phyloP scores from a whole-genome alignment of 2,329 filamentous ascomycete species.

The Arthrobotrys musiformis region DNA sequence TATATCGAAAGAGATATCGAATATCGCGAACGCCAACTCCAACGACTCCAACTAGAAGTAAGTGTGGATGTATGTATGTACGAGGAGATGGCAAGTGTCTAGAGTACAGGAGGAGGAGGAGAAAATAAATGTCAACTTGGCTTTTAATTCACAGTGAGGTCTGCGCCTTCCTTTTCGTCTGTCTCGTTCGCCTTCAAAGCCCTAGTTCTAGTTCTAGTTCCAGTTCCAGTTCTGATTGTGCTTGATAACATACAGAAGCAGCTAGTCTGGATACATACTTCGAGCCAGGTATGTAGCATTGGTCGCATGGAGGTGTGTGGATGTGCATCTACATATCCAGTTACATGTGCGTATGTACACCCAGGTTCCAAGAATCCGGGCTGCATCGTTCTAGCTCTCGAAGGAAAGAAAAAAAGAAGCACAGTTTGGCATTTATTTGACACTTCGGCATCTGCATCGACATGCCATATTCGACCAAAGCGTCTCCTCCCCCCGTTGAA shows the following conservation, averaged over 20 bases:
- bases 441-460: conserved; percentile 40
- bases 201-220: no score
- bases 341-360: neutral
- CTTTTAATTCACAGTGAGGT: conserved; percentile 24
- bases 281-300: no score
- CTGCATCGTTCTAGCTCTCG: conserved; percentile 31
- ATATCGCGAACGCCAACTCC: conserved; percentile 2
- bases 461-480: conserved; percentile 42
- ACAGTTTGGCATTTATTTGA: conserved; percentile 37
- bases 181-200: conserved; percentile 34
- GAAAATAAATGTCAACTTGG: conserved; percentile 45
- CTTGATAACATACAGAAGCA: conserved; percentile 46
- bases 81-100: no score
- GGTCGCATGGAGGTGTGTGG: no score
- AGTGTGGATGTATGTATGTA: neutral
- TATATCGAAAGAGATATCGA: no score
- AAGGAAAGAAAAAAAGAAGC: neutral
- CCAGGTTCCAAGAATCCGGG: conserved; percentile 45
- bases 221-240: conserved; percentile 39
- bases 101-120: neutral
- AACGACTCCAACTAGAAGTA: neutral
- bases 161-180: conserved; percentile 48
- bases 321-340: neutral
- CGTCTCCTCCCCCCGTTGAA: neutral
- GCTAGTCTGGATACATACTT: conserved; percentile 4